Evolutionary conservation across 2,329 filamentous ascomycete species (phyloP).

Genomic region (Bipolaris oryzae): DNA sequence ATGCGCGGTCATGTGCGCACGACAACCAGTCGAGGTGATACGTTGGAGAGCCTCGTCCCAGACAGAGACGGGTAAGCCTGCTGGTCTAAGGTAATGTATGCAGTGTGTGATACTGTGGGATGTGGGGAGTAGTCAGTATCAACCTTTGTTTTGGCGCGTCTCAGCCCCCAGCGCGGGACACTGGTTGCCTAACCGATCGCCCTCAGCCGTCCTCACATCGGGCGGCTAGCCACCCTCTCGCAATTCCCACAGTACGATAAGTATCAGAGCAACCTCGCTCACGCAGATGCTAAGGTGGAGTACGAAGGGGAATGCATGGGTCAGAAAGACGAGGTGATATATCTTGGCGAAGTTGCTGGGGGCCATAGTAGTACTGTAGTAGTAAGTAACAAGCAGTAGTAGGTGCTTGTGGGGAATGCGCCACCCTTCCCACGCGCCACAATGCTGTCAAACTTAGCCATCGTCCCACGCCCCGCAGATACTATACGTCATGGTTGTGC

Average conservation of each 20-base stretch:
- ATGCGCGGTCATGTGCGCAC: neutral
- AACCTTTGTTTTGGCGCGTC: neutral
- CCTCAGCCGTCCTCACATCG: neutral
- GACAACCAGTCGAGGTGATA: neutral
- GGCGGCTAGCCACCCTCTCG: neutral
- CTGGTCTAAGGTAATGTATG: neutral
- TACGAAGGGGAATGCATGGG: too few relatives aligned
- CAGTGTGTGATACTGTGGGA: neutral
- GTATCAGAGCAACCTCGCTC: neutral
- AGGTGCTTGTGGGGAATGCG: too few relatives aligned
- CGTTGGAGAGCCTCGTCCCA: neutral
- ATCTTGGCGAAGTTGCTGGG: too few relatives aligned
- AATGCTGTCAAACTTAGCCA: too few relatives aligned
- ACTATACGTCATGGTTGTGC: too few relatives aligned
- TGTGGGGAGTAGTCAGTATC: neutral
- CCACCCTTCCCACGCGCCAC: too few relatives aligned
- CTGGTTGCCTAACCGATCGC: conserved; percentile 11
- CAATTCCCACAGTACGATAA: neutral
- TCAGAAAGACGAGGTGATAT: too few relatives aligned
- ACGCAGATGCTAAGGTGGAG: too few relatives aligned
- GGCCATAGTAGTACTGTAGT: too few relatives aligned
- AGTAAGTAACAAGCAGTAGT: too few relatives aligned
- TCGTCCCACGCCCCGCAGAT: too few relatives aligned
- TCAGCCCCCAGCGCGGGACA: conserved; percentile 1
- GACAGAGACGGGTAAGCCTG: neutral